Evolutionary conservation across 345 rosid species (phyloP).

Genomic region (Brassica nigra): DNA sequence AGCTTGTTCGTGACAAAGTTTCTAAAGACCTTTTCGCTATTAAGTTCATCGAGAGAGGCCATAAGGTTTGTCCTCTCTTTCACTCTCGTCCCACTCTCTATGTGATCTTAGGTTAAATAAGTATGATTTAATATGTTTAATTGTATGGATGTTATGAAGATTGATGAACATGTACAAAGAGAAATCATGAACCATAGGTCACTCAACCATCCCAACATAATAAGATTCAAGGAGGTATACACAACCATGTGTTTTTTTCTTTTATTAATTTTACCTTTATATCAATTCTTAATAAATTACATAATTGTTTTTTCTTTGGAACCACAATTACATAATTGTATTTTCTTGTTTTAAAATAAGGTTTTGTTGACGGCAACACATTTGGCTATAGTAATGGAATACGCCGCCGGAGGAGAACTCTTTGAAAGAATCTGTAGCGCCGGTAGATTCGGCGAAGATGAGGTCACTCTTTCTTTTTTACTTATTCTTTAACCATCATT

Average conservation of each 20-base stretch:
- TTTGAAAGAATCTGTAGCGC: conserved; percentile 64
- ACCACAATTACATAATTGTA: background rate
- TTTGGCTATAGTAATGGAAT: conserved; percentile 76
- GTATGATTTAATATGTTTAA: background rate
- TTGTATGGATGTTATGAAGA: conserved; percentile 41
- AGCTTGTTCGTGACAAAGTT: conserved; percentile 54
- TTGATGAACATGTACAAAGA: conserved; percentile 73
- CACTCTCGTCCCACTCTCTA: background rate
- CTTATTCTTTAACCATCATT: background rate
- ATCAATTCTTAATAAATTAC: background rate
- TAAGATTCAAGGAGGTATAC: conserved; percentile 69
- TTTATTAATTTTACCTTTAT: background rate
- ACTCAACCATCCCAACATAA: conserved; percentile 68
- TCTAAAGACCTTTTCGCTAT: conserved; percentile 62
- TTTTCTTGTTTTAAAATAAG: conserved; percentile 22
- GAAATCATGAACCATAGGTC: conserved; percentile 81
- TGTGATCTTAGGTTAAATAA: background rate
- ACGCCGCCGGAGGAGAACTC: conserved; percentile 77
- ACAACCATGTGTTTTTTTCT: background rate
- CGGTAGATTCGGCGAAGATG: conserved; percentile 72
- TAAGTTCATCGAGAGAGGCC: conserved; percentile 67
- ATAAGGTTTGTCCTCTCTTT: conserved; percentile 45
- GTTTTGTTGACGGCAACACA: conserved; percentile 65
- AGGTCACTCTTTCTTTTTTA: conserved; percentile 43
- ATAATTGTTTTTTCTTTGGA: background rate